Base-by-base conservation (phyloP, 768 basidiomycete genomes). In the Boletus barrowsii region DNA sequence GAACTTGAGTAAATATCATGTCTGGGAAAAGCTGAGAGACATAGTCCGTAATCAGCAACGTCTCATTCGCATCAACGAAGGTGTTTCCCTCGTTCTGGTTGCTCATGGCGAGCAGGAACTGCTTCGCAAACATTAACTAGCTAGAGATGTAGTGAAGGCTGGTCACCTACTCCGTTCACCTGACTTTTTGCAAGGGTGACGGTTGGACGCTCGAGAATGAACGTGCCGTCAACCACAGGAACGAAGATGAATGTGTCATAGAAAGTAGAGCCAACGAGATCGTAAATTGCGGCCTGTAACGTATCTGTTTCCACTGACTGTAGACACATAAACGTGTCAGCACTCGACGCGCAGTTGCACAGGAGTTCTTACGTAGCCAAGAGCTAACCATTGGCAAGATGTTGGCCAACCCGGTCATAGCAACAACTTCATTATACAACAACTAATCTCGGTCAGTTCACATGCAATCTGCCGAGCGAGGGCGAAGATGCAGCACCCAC, bases 201-300 rank as follows among this genome's bases (percentile, higher is more conserved):
- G 0, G 69, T 76, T 6, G 79, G 77, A 14, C 76, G 65, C 40
- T 76, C 73, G 0, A 69, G 63, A 32, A 81, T 78, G 53, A 79
- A 76, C 2, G 61, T 68, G 3, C 77, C 79, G 59, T 81, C 80
- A 4, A 82, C 71, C 22, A 82, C 78, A 0, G 79, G 79, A 13
- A 71, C 67, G 40, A 76, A 76, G 7, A 62, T 56, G 35, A 65
- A 76, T 3, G 73, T 74, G 1, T 75, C 76, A 48, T 58, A 76
- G 62, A 79, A 76, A 7, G 58, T 72, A 26, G 62, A 63, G 0
- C 3, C 10, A 5, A 62, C 65, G 17, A 79, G 56, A 9, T 71
- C 46, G 5, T 49, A 24, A 51, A 79, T 80, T 7, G 64, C 66
- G 8, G 52, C 52, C 51, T 74, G 64, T 4, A 82, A 67, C 5